Evolutionary conservation across 768 basidiomycete genomes (phyloP).

Genomic region (Lactarius sp.): DNA sequence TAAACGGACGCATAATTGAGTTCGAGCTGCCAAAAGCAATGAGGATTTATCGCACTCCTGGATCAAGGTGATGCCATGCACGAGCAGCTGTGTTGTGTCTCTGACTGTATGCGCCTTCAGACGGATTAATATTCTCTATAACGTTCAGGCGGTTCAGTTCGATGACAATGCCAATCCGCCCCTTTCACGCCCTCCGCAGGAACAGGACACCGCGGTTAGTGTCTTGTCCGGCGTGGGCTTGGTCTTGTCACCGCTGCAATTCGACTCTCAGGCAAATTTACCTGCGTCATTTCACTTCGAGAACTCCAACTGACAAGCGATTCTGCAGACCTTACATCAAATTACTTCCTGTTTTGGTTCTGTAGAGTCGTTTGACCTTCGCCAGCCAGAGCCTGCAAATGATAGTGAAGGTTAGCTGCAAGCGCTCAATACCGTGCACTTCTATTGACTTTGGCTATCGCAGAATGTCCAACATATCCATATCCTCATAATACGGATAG

Average conservation of each 20-base stretch:
- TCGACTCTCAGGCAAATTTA: constrained; percentile 50
- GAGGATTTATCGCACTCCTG: constrained; percentile 50
- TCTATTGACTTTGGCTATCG: not conserved
- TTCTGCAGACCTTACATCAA: constrained; percentile 43
- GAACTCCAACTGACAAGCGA: not conserved
- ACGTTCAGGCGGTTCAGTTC: constrained; percentile 3
- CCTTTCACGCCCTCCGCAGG: not conserved
- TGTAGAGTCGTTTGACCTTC: constrained; percentile 50
- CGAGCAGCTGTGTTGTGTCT: not conserved
- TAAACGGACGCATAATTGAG: constrained; percentile 26
- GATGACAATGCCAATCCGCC: not conserved
- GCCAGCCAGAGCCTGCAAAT: constrained; percentile 19
- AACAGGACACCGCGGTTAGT: constrained; percentile 23
- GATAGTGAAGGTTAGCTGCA: constrained; percentile 19
- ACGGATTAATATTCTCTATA: constrained; percentile 16
- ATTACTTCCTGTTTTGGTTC: constrained; percentile 59
- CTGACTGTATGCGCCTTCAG: constrained; percentile 33
- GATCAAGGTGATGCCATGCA: constrained; percentile 43
- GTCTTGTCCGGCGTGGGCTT: constrained; percentile 34
- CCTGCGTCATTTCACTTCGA: not conserved
- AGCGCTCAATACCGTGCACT: not conserved
- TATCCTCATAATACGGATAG: constrained; percentile 56
- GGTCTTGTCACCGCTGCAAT: constrained; percentile 53
- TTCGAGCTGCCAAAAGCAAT: constrained; percentile 52
- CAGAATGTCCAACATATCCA: constrained; percentile 2